These are phyloP conservation scores for Lichtheimia hyalospora DNA, from an alignment of 371 early-diverging fungal species.

Conservation along the genomic window DNA sequence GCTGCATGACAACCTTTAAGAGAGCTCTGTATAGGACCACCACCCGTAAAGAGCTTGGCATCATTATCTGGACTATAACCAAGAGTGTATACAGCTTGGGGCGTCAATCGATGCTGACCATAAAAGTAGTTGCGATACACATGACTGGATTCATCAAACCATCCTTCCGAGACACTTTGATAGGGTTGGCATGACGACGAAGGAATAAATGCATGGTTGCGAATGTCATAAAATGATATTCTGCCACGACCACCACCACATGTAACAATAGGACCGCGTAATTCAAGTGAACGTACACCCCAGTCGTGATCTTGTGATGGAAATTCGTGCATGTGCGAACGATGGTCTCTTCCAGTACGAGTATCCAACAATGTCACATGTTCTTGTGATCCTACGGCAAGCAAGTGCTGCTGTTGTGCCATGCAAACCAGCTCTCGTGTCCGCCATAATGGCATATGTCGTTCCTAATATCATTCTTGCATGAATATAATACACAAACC, in stretches of 20 bases:
- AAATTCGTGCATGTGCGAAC: slow-evolving; percentile 36
- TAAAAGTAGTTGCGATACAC: slow-evolving; percentile 14
- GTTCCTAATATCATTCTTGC: background rate
- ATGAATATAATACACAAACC: too few relatives aligned
- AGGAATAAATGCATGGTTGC: slow-evolving; percentile 45
- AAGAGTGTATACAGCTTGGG: slow-evolving; percentile 64
- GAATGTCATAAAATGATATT: slow-evolving; percentile 46
- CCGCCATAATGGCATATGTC: slow-evolving; percentile 34
- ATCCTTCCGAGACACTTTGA: slow-evolving; percentile 28
- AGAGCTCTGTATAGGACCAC: slow-evolving; percentile 65
- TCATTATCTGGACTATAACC: slow-evolving; percentile 46
- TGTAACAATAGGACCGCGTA: slow-evolving; percentile 51
- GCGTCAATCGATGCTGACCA: slow-evolving; percentile 22
- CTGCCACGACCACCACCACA: slow-evolving; percentile 57
- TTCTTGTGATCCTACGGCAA: slow-evolving; percentile 62
- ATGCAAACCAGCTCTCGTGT: slow-evolving; percentile 60
- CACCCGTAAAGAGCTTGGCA: slow-evolving; percentile 54
- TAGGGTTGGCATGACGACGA: background rate
- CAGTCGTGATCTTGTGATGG: slow-evolving; percentile 65
- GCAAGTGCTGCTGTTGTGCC: slow-evolving; percentile 30
- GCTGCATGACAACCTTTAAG: slow-evolving; percentile 56
- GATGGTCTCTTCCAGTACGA: slow-evolving; percentile 19
- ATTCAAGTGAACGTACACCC: slow-evolving; percentile 66
- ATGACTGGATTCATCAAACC: slow-evolving; percentile 36
- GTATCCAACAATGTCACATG: slow-evolving; percentile 65